These are phyloP conservation scores for Middelhovenomyces tepae DNA, from an alignment of 805 yeast species.

Conservation along the genomic window DNA sequence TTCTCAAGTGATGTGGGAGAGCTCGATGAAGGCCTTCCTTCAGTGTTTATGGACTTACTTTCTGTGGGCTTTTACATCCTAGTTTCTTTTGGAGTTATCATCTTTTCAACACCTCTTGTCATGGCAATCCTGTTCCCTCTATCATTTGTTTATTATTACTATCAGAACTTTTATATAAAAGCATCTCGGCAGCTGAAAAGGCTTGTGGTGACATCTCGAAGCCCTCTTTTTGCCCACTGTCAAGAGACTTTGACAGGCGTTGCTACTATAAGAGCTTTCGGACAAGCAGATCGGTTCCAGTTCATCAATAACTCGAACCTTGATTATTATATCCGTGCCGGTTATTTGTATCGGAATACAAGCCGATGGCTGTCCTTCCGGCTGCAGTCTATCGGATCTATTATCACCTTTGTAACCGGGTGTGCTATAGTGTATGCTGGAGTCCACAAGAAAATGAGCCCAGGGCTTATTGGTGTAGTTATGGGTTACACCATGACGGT, in stretches of 20 bases:
- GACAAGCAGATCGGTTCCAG: constrained; percentile 57
- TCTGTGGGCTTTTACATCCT: constrained; percentile 27
- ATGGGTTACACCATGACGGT: constrained; percentile 79
- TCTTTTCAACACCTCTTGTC: constrained; percentile 83
- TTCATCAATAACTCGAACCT: constrained; percentile 35
- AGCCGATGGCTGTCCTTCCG: constrained; percentile 92
- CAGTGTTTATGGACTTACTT: constrained; percentile 30
- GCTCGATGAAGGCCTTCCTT: constrained; percentile 60
- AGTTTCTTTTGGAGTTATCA: constrained; percentile 71
- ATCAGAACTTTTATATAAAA: constrained; percentile 60
- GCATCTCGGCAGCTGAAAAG: constrained; percentile 75
- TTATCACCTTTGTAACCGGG: constrained; percentile 72
- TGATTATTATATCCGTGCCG: constrained; percentile 73
- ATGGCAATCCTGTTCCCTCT: constrained; percentile 65
- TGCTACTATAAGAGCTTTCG: constrained; percentile 68
- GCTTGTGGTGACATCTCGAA: constrained; percentile 54
- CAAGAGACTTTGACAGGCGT: constrained; percentile 76
- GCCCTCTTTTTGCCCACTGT: constrained; percentile 75
- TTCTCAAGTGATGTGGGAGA: constrained; percentile 85
- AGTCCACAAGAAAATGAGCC: constrained; percentile 53
- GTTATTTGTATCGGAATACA: constrained; percentile 71
- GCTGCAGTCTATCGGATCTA: constrained; percentile 73
- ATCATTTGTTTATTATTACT: constrained; percentile 52
- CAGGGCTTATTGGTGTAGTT: constrained; percentile 85
- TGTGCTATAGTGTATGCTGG: constrained; percentile 58